Evolutionary conservation across 805 yeast species (phyloP).

Genomic region (Starmera caribaea): DNA sequence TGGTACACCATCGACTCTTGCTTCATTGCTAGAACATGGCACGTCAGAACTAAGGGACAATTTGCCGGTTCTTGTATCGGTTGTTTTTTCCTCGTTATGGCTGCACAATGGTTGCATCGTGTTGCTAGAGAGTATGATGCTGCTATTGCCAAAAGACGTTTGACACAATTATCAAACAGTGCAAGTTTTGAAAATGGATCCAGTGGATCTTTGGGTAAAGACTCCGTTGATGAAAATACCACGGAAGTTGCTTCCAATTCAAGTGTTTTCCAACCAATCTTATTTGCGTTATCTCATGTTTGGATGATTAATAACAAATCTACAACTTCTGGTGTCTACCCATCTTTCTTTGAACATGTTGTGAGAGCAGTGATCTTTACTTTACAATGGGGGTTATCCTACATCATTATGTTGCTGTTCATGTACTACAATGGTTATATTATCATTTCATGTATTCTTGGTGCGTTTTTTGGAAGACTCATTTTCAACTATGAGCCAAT

Average conservation of each 20-base stretch:
- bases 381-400: conserved; percentile 54
- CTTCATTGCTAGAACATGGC: conserved; percentile 58
- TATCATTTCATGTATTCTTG: conserved; percentile 51
- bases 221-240: conserved; percentile 2
- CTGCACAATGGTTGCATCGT: conserved; percentile 49
- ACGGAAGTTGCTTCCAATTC: conserved; percentile 7
- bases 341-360: conserved; percentile 40
- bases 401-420: conserved; percentile 59
- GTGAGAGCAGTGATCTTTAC: conserved; percentile 40
- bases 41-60: conserved; percentile 42
- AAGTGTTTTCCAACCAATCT: conserved; percentile 13
- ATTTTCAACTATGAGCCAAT: conserved; percentile 40
- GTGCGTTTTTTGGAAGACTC: conserved; percentile 50
- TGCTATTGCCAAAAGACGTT: conserved; percentile 23
- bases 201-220: not conserved
- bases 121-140: conserved; percentile 41
- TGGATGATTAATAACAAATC: conserved; percentile 17
- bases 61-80: conserved; percentile 73
- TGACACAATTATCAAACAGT: conserved; percentile 3
- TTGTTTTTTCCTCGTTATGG: conserved; percentile 47
- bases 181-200: not conserved
- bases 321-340: conserved; percentile 19
- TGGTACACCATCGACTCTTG: conserved; percentile 64
- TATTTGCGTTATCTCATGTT: conserved; percentile 17
- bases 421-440: conserved; percentile 71